Percentiles rank a stretch among this genome's conserved stretches.
phyloP scores from a whole-genome alignment of 164 flowering plant species.

The Vitis rupestris region DNA sequence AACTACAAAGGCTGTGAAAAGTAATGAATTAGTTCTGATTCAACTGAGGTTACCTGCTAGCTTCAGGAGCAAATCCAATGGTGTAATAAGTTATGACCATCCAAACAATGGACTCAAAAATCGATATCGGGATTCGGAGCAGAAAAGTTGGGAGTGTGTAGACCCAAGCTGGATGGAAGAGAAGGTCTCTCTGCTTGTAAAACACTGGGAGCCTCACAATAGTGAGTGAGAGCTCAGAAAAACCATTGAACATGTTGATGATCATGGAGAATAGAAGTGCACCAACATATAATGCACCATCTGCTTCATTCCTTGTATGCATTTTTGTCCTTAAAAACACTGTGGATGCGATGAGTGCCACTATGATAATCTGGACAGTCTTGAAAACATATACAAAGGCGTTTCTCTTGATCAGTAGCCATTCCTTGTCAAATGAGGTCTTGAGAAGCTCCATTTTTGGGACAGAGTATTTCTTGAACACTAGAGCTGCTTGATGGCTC shows the following conservation, averaged over 20 bases:
- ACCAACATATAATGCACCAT: constrained; percentile 69
- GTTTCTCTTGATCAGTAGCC: constrained; percentile 75
- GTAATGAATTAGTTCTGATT: neutral
- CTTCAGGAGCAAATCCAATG: constrained; percentile 92
- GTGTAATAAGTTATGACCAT: constrained; percentile 62
- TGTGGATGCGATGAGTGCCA: constrained; percentile 60
- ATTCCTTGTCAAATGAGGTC: constrained; percentile 75
- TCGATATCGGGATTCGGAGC: constrained; percentile 67
- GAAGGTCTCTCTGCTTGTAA: constrained; percentile 89
- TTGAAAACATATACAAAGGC: constrained; percentile 84
- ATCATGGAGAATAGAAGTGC: constrained; percentile 68
- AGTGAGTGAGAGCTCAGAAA: constrained; percentile 73
- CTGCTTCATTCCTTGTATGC: constrained; percentile 51
- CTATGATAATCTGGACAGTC: constrained; percentile 68
- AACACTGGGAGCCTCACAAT: constrained; percentile 89
- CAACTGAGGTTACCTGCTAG: constrained; percentile 56
- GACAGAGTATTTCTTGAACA: constrained; percentile 55
- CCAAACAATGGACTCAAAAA: constrained; percentile 75
- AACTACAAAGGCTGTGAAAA: too few relatives aligned
- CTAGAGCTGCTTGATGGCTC: constrained; percentile 80
- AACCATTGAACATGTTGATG: constrained; percentile 88
- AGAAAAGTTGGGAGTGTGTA: constrained; percentile 77
- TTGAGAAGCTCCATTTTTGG: constrained; percentile 65
- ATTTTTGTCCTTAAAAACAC: constrained; percentile 63
- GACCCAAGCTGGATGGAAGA: constrained; percentile 88